Evolutionary conservation across 2,329 filamentous ascomycete species (phyloP).

Genomic region (Tolypocladium ovalisporum): DNA sequence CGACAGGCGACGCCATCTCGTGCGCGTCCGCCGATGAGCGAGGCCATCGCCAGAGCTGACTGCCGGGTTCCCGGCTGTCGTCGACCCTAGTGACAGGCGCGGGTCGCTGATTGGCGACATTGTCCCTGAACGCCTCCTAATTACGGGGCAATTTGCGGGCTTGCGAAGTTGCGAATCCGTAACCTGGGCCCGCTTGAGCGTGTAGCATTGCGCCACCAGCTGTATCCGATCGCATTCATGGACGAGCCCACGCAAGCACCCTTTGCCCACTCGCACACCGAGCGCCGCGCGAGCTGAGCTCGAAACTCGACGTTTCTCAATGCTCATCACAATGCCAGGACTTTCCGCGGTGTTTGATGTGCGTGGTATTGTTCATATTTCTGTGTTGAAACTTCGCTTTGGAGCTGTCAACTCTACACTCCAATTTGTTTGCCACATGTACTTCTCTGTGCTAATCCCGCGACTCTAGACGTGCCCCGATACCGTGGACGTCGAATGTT

Average conservation of each 20-base stretch:
- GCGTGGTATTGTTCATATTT: background rate
- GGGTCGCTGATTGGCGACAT: background rate
- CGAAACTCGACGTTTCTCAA: background rate
- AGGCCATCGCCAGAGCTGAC: background rate
- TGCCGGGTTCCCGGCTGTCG: background rate
- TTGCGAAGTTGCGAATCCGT: background rate
- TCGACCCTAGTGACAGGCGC: background rate
- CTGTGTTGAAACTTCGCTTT: background rate
- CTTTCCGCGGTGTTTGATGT: background rate
- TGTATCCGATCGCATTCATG: background rate
- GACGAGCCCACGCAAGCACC: background rate
- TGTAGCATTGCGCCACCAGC: background rate
- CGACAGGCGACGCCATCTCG: background rate
- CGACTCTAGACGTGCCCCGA: background rate
- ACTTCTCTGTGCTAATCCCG: background rate
- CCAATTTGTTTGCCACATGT: background rate
- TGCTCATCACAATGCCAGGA: background rate
- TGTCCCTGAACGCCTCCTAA: background rate
- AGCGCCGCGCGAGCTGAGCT: background rate
- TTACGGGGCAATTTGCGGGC: background rate
- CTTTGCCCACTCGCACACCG: no score
- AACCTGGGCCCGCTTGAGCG: background rate
- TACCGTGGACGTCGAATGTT: background rate
- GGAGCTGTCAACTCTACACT: background rate
- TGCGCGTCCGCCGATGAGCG: background rate